Base-by-base conservation (phyloP, 441 rosid species). In the Aleurites moluccanus region DNA sequence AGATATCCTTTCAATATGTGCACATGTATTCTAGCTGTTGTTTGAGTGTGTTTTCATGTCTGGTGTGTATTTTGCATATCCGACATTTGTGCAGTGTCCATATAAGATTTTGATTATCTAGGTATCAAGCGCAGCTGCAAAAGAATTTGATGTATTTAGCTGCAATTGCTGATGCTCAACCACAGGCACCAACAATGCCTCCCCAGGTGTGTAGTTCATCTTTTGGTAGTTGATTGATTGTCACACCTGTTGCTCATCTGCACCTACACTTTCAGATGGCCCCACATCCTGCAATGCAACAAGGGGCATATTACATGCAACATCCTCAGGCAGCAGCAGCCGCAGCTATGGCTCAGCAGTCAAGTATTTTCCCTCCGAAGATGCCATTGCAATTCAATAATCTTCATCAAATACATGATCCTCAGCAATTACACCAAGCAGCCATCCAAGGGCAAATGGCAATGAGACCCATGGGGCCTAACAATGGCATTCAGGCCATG, bases 111-210 rank as follows among this genome's bases (percentile, higher is more conserved):
- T 55, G 60, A 69, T 75, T 67, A 71, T 77, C 75, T 65, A 96
- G 98, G 86, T 92, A 90, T 81, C 99, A 94, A 83, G 90, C 99
- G 61, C 86, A 80, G 81, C 91, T 96, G 78, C 98, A 96, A 79
- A 93, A 93, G 86, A 96, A 96, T 81, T 81, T 93, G 80, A 93
- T 93, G 99, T 96, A 93, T 79, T 84, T 96, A 44, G 98, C 98
- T 79, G 99, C 99, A 30, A 96, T 96, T 75, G 99, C 99, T 72
- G 98, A 96, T 88, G 97, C 98, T 30, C 98, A 96, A 77, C 99
- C 99, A 3, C 99, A 86, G 76, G 79, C 97, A 72, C 90, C 92
- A n/a, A 69, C 96, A 47, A 84, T 92, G 84, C 87, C 94, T 70
- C 88, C 97, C 15, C 99, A 96, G 90, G 99, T 90, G 67, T 33